Base-by-base conservation (phyloP, 2,329 filamentous ascomycete species). In the Fusarium sp. region DNA sequence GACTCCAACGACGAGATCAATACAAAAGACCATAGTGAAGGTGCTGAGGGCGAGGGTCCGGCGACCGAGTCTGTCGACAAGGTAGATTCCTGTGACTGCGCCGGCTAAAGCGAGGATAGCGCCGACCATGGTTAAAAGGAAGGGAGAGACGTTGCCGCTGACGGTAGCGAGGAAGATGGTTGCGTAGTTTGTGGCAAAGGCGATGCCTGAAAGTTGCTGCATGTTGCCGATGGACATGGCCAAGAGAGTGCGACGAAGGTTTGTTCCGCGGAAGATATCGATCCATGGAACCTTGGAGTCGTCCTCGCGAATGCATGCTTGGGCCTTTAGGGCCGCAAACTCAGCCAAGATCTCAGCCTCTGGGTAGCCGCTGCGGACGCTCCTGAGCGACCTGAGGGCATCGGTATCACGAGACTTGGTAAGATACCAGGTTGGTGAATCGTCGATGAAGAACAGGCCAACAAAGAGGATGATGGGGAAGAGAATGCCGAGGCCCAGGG, bases 131-230 rank as follows among this genome's bases (percentile, higher is more conserved):
- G 50, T 54, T 6, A 42, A 23, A 42, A 54, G 50, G 26, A 54
- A 54, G n/a, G 50, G 26, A 23, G 50, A 54, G 1, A 54, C 50
- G 6, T 42, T 42, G 2, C 37, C 50, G 11, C 50, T 54, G 11
- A 54, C 37, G 2, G 50, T 54, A 5, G 37, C n/a, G 26, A 54
- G 37, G 26, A 54, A 54, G n/a, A 54, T 54, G 7, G 50, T 54
- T 1, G 50, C 50, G 8, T 54, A 54, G 6, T 54, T 54, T 1
- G 50, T 54, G 2, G 50, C 50, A 23, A 54, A 54, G 27, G 50
- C 50, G 15, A 54, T 54, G 3, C 50, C 50, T 11, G 50, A 54
- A 26, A 54, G 50, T 32, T 54, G 50, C 23, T 54, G 50, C 50
- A 54, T 54, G 26, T 54, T 54, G 7, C 50, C 50, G 1, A 54